Conservation (phyloP, 2,329 filamentous ascomycete genomes). For the Phoma herbarum region DNA sequence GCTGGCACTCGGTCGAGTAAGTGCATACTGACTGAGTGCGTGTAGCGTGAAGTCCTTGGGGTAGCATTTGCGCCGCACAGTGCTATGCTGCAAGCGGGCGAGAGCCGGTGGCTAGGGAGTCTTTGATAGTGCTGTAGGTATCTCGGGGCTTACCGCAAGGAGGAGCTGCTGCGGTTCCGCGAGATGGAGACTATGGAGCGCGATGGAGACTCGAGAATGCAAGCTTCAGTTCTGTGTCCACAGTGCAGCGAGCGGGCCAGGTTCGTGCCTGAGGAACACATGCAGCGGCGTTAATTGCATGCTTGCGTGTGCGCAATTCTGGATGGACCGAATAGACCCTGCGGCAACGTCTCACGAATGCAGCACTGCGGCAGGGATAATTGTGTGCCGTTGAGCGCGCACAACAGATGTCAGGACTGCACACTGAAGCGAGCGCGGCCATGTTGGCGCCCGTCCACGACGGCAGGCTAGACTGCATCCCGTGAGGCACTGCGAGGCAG, state of each 20-base stretch:
- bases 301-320: background rate
- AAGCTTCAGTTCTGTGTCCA: background rate
- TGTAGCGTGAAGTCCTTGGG: conserved; percentile 14
- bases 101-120: conserved; percentile 13
- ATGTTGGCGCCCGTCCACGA: no score
- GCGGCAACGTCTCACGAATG: conserved; percentile 10
- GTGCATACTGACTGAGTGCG: conserved; percentile 1
- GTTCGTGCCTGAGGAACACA: background rate
- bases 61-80: conserved; percentile 18
- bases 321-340: conserved; percentile 7
- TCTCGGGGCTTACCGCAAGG: conserved; percentile 20
- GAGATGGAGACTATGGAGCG: background rate
- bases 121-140: conserved; percentile 3
- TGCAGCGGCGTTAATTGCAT: conserved; percentile 5
- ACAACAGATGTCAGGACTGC: background rate
- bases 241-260: background rate
- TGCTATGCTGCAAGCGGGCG: conserved; percentile 18
- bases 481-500: background rate
- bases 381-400: conserved; percentile 10
- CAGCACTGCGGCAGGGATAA: conserved; percentile 11
- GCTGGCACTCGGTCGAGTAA: conserved; percentile 6
- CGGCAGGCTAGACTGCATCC: background rate
- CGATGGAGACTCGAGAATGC: background rate
- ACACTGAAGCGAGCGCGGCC: conserved; percentile 11
- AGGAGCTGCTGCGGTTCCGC: conserved; percentile 12